Percentiles rank a stretch among this genome's conserved stretches.
Conservation (phyloP, 2,329 filamentous ascomycete species). For the Grosmannia serpens region DNA sequence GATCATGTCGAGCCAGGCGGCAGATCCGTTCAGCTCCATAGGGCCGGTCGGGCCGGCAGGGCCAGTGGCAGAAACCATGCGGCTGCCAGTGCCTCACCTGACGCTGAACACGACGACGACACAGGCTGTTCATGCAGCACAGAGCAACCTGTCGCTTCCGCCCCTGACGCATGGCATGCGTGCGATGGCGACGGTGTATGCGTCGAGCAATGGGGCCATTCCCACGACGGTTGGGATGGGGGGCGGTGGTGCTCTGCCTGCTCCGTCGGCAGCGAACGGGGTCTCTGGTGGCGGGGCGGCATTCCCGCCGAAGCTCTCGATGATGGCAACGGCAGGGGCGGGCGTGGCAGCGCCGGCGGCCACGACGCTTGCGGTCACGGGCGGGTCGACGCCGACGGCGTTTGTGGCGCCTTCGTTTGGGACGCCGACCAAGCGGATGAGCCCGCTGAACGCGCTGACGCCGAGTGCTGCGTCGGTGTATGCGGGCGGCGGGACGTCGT, state of each 20-base stretch:
- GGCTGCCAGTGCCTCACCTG: conserved; percentile 62
- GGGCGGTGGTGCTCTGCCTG: not conserved
- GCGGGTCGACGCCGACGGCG: conserved; percentile 9
- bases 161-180: conserved; percentile 50
- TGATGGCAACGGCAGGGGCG: not conserved
- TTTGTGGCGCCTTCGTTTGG: conserved; percentile 23
- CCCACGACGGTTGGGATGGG: conserved; percentile 20
- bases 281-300: not conserved
- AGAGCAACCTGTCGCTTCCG: conserved; percentile 40
- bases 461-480: conserved; percentile 30
- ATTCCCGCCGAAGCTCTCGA: conserved; percentile 1
- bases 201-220: conserved; percentile 35
- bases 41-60: not conserved
- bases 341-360: not conserved
- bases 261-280: not conserved
- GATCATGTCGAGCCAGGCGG: not conserved
- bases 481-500: conserved; percentile 54
- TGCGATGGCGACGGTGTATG: conserved; percentile 69
- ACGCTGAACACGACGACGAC: conserved; percentile 43
- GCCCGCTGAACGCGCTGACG: conserved; percentile 32
- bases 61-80: conserved; percentile 21
- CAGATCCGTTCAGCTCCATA: not conserved
- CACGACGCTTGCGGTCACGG: not conserved
- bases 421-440: conserved; percentile 42
- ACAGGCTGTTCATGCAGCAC: conserved; percentile 1